Conservation (phyloP, 2,329 filamentous ascomycete species). For the Fusarium phyllophilum region DNA sequence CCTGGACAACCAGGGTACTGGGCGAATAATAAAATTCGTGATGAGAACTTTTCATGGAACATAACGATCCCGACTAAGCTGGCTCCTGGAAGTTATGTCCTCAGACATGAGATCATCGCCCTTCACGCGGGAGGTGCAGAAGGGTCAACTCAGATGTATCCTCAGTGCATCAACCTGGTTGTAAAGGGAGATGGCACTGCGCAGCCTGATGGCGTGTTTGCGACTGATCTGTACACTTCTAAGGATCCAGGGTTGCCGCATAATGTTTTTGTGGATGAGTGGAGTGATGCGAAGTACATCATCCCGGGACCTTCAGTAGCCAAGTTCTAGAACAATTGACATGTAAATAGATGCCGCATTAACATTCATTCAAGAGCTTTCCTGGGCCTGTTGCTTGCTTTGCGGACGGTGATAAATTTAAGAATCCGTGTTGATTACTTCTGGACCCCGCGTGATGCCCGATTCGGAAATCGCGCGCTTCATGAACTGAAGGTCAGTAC, state of each 20-base stretch:
- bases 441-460: background rate
- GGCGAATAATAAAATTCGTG: background rate
- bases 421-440: background rate
- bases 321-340: accelerated
- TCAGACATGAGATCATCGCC: accelerated
- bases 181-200: background rate
- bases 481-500: background rate
- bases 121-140: background rate
- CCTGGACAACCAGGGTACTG: accelerated
- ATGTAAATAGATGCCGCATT: no score
- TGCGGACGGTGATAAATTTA: no score
- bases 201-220: background rate
- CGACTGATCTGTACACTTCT: background rate
- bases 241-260: background rate
- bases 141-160: background rate
- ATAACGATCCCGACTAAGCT: background rate
- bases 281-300: background rate
- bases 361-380: no score
- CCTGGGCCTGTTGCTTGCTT: no score
- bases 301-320: background rate
- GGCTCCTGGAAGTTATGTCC: background rate
- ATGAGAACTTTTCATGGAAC: background rate
- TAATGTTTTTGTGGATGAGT: background rate
- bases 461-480: background rate
- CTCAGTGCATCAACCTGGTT: background rate